Conservation (phyloP, 768 basidiomycete species). For the Mycena latifolia region DNA sequence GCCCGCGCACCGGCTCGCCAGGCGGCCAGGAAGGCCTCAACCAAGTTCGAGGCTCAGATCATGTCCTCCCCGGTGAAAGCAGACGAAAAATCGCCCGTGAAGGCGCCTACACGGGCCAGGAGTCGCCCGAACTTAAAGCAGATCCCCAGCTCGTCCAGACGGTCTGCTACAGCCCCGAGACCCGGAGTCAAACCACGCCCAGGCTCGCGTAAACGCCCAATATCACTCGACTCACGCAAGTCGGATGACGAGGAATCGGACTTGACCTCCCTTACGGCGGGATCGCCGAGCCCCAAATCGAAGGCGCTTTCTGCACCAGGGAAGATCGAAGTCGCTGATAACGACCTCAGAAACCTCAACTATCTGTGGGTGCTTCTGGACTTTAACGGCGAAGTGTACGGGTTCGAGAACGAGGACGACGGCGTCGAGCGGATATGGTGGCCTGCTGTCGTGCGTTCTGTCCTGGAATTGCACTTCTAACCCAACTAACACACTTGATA, state of each 20-base stretch:
- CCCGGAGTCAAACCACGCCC: background rate
- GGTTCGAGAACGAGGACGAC: constrained; percentile 40
- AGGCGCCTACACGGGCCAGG: constrained; percentile 11
- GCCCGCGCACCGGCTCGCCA: constrained; percentile 15
- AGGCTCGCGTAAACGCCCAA: constrained; percentile 2
- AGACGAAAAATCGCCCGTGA: constrained; percentile 5
- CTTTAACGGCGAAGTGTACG: constrained; percentile 48
- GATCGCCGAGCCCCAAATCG: constrained; percentile 8
- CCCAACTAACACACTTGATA: constrained; percentile 16
- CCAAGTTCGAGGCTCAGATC: constrained; percentile 33
- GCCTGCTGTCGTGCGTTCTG: constrained; percentile 71
- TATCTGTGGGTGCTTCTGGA: constrained; percentile 69
- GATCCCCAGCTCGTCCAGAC: constrained; percentile 6
- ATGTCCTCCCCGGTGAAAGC: constrained; percentile 25
- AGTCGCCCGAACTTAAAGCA: constrained; percentile 10
- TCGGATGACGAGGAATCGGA: constrained; percentile 31
- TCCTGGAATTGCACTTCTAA: constrained; percentile 19
- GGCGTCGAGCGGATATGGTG: constrained; percentile 67
- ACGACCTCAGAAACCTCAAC: background rate
- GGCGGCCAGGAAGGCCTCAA: constrained; percentile 33
- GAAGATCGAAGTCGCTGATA: background rate
- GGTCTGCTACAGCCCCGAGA: background rate
- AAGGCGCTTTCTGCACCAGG: constrained; percentile 34
- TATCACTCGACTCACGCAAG: constrained; percentile 25
- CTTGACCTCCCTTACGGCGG: constrained; percentile 34